Evolutionary conservation across 371 early-diverging fungal species (phyloP).

Genomic region (Rhizopus stolonifer): DNA sequence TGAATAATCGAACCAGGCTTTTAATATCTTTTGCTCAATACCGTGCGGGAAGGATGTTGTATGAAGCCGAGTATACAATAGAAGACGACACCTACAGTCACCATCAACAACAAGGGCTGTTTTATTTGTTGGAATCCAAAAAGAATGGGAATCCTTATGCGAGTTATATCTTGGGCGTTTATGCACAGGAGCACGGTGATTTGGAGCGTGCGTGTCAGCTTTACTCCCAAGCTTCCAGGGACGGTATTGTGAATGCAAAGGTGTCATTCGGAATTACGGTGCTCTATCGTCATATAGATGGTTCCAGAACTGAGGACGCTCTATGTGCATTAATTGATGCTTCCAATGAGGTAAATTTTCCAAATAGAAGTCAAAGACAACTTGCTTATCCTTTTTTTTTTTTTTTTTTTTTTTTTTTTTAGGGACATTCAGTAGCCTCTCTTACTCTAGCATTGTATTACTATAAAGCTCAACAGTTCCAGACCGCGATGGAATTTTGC

Average conservation of each 20-base stretch:
- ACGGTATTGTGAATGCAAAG: constrained; percentile 8
- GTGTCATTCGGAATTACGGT: constrained; percentile 15
- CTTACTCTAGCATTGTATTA: constrained; percentile 17
- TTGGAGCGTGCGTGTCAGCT: constrained; percentile 10
- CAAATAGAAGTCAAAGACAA: too few species aligned
- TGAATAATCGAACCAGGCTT: background rate
- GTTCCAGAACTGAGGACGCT: constrained; percentile 7
- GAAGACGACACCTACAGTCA: constrained; percentile 1
- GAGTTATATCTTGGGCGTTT: constrained; percentile 13
- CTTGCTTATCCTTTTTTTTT: background rate
- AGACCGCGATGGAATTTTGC: constrained; percentile 6
- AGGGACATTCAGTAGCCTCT: constrained; percentile 23
- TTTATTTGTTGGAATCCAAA: constrained; percentile 10
- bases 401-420: background rate
- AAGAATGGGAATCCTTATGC: constrained; percentile 20
- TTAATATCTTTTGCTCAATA: constrained; percentile 25
- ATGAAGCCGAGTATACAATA: constrained; percentile 4
- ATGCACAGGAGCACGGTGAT: constrained; percentile 15
- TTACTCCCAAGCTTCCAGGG: constrained; percentile 8
- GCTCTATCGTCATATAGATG: background rate
- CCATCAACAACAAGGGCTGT: constrained; percentile 11
- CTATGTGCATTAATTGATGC: constrained; percentile 11
- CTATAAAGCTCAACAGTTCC: constrained; percentile 7
- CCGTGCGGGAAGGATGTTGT: constrained; percentile 20
- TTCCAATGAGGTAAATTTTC: constrained; percentile 11